Conservation (phyloP, 163 green algal species). For the Chlorella variabilis region DNA sequence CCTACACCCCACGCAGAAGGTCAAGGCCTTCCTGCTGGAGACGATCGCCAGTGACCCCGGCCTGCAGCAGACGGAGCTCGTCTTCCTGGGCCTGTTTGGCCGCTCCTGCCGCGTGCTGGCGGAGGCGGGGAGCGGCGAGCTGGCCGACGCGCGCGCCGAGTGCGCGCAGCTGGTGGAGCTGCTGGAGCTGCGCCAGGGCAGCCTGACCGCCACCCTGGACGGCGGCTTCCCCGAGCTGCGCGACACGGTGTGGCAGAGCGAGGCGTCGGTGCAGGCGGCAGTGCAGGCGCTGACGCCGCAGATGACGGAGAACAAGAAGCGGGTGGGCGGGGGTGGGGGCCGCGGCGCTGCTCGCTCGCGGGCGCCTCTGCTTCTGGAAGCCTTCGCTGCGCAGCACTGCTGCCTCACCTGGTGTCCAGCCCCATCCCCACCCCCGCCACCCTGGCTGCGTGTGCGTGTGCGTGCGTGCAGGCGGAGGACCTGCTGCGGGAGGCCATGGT, state of each 20-base stretch:
- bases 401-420: not conserved
- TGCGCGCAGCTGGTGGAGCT: slow-evolving; percentile 52
- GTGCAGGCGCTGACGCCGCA: slow-evolving; percentile 78
- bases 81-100: slow-evolving; percentile 84
- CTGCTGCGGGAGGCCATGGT: slow-evolving; percentile 79
- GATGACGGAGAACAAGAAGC: slow-evolving; percentile 75
- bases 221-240: slow-evolving; percentile 76
- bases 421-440: too few relatives aligned
- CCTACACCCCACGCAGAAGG: slow-evolving; percentile 31
- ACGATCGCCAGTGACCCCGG: slow-evolving; percentile 79
- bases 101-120: slow-evolving; percentile 64
- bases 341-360: not conserved
- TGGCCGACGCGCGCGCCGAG: slow-evolving; percentile 50
- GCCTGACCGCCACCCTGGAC: slow-evolving; percentile 60
- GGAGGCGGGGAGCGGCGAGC: slow-evolving; percentile 39
- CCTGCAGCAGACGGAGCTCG: slow-evolving; percentile 80
- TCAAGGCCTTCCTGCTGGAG: slow-evolving; percentile 71
- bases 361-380: not conserved
- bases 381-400: not conserved
- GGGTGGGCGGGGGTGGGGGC: slow-evolving; percentile 38
- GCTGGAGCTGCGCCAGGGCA: slow-evolving; percentile 61
- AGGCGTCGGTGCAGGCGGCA: slow-evolving; percentile 65
- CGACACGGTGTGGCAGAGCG: slow-evolving; percentile 72
- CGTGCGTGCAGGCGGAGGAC: slow-evolving; percentile 68
- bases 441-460: too few relatives aligned